Evolutionary conservation across 306 rosid genomes (phyloP).

Genomic region (Ormosia semicastrata): DNA sequence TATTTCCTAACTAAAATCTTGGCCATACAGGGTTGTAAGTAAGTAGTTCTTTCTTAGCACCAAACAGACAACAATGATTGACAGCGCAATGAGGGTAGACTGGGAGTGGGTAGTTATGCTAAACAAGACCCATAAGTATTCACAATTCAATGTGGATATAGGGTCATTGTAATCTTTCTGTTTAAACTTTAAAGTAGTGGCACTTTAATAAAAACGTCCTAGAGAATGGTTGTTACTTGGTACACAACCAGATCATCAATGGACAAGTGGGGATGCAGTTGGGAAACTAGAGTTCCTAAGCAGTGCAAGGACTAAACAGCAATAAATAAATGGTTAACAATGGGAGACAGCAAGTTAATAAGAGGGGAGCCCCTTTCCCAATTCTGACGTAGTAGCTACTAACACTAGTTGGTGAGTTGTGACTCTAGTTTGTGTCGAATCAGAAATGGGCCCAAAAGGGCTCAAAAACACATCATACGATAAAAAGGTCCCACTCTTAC

Average conservation of each 20-base stretch:
- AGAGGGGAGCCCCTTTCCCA: constrained; percentile 9
- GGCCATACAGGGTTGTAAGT: background rate
- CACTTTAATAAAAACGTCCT: background rate
- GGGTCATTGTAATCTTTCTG: background rate
- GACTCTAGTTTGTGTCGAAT: constrained; percentile 32
- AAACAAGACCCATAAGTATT: background rate
- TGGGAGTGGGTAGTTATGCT: background rate
- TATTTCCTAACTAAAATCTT: background rate
- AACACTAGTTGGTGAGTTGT: background rate
- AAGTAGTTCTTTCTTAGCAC: background rate
- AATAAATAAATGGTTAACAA: background rate
- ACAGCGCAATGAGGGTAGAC: background rate
- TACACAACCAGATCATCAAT: background rate
- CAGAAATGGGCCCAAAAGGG: constrained; percentile 42
- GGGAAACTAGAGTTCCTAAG: background rate
- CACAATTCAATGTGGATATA: constrained; percentile 8
- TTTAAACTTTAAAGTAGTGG: background rate
- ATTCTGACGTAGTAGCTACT: constrained; percentile 4
- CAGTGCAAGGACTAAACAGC: background rate
- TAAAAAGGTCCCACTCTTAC: constrained; percentile 28
- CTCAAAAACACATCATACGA: background rate
- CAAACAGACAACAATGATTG: background rate
- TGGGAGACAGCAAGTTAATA: constrained; percentile 2
- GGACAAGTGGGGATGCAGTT: background rate
- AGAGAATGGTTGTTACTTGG: constrained; percentile 1